A percentile compares a stretch with the other conserved stretches of the same genome.
Evolutionary conservation across 2,329 filamentous ascomycete genomes (phyloP).

Genomic region (Akanthomyces dipterigenus): DNA sequence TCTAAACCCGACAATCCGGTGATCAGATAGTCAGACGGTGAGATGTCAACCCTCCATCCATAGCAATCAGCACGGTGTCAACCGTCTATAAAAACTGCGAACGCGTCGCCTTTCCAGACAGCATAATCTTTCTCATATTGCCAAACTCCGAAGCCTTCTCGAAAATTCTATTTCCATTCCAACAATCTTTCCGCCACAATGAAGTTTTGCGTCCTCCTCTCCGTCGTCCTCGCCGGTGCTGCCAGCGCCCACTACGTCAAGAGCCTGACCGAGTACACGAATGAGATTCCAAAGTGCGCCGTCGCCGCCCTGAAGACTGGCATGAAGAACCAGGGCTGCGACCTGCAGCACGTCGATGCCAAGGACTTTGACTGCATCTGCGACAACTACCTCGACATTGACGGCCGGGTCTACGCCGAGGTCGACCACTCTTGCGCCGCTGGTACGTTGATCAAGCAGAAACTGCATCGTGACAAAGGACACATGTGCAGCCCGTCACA

Average conservation of each 20-base stretch:
- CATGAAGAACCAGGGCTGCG: slow-evolving; percentile 11
- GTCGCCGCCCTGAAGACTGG: not conserved
- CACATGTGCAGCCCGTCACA: no score
- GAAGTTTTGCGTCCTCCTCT: slow-evolving; percentile 6
- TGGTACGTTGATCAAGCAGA: not conserved
- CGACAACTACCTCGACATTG: slow-evolving; percentile 9
- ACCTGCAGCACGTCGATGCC: not conserved
- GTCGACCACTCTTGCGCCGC: slow-evolving; percentile 6
- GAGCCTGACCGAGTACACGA: slow-evolving; percentile 11
- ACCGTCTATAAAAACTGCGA: not conserved
- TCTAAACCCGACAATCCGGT: not conserved
- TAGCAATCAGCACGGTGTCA: not conserved
- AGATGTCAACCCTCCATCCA: not conserved
- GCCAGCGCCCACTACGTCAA: slow-evolving; percentile 2
- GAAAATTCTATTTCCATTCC: no score
- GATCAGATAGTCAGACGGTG: not conserved
- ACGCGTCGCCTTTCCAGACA: not conserved
- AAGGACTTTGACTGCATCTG: slow-evolving; percentile 12
- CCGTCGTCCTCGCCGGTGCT: not conserved
- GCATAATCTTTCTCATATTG: not conserved
- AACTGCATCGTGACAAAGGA: no score
- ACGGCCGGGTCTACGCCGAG: slow-evolving; percentile 4
- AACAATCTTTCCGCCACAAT: not conserved
- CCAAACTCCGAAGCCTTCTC: no score
- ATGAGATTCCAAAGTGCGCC: slow-evolving; percentile 3